phyloP scores from a whole-genome alignment of 371 early-diverging fungal species.

The Mortierella sp. region DNA sequence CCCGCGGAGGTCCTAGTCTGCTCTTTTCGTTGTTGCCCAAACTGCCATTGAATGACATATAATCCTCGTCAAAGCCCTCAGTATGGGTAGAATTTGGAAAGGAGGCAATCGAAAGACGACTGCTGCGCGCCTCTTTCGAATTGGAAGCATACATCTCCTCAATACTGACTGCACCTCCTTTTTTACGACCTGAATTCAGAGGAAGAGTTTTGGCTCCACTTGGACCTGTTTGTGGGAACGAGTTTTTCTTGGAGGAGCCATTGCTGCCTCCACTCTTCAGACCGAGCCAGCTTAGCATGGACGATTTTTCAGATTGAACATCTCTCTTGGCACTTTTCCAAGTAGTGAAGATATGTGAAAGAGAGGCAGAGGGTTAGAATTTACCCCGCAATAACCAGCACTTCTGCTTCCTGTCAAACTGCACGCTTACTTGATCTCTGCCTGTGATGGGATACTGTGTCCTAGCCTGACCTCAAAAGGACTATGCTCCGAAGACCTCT shows the following conservation, averaged over 20 bases:
- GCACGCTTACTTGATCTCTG: slow-evolving; percentile 40
- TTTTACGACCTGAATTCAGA: slow-evolving; percentile 38
- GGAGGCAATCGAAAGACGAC: slow-evolving; percentile 25
- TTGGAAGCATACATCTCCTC: too few species aligned
- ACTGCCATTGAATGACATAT: too few species aligned
- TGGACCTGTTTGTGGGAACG: neutral
- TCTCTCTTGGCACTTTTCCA: slow-evolving; percentile 27
- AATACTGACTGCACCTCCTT: slow-evolving; percentile 5
- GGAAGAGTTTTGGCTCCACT: slow-evolving; percentile 43
- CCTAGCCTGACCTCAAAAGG: slow-evolving; percentile 44
- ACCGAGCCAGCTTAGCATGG: slow-evolving; percentile 47
- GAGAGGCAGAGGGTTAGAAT: too few species aligned
- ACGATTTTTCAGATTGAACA: slow-evolving; percentile 34
- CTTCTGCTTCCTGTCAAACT: too few species aligned
- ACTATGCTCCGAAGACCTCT: slow-evolving; percentile 37
- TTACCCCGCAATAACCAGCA: too few species aligned
- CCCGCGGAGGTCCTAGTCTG: too few species aligned
- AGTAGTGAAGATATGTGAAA: too few species aligned
- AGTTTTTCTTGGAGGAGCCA: slow-evolving; percentile 7
- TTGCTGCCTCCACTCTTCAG: slow-evolving; percentile 10
- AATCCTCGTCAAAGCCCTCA: too few species aligned
- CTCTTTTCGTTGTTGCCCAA: too few species aligned
- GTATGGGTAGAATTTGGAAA: slow-evolving; percentile 6
- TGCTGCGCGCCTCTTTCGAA: slow-evolving; percentile 10
- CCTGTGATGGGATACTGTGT: slow-evolving; percentile 24